phyloP scores from a whole-genome alignment of 352 stramenopile species.

The Globisporangium iwayamae region DNA sequence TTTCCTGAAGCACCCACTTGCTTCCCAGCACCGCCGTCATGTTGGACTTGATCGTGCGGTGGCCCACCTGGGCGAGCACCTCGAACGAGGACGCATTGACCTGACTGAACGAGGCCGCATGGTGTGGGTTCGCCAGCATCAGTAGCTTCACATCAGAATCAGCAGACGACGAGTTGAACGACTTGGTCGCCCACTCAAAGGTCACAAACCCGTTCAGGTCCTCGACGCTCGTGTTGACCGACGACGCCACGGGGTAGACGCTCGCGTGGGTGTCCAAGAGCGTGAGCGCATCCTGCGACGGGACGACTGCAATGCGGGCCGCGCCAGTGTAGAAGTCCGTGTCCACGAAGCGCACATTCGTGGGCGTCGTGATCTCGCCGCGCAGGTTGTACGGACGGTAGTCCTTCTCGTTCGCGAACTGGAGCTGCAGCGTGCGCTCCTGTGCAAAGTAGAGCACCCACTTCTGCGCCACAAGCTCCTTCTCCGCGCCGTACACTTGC shows the following conservation, averaged over 20 bases:
- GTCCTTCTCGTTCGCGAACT: constrained; percentile 65
- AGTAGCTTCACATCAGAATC: constrained; percentile 29
- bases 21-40: constrained; percentile 71
- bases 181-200: constrained; percentile 61
- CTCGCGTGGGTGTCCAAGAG: constrained; percentile 46
- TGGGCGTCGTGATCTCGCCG: constrained; percentile 67
- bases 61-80: constrained; percentile 44
- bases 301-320: constrained; percentile 57
- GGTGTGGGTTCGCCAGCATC: constrained; percentile 77
- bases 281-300: constrained; percentile 22
- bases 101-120: constrained; percentile 45
- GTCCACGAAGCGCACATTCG: constrained; percentile 66
- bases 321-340: constrained; percentile 59
- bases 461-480: constrained; percentile 33
- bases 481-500: constrained; percentile 53
- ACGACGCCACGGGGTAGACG: constrained; percentile 49
- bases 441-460: constrained; percentile 76
- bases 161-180: constrained; percentile 22
- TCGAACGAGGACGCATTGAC: constrained; percentile 29
- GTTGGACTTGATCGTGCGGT: constrained; percentile 76
- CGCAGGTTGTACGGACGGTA: constrained; percentile 61
- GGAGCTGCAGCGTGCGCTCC: constrained; percentile 57
- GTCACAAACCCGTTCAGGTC: constrained; percentile 30
- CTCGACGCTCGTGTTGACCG: constrained; percentile 37
- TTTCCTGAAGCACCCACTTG: constrained; percentile 59